phyloP scores from a whole-genome alignment of 441 rosid genomes.

The Gossypium trilobum region DNA sequence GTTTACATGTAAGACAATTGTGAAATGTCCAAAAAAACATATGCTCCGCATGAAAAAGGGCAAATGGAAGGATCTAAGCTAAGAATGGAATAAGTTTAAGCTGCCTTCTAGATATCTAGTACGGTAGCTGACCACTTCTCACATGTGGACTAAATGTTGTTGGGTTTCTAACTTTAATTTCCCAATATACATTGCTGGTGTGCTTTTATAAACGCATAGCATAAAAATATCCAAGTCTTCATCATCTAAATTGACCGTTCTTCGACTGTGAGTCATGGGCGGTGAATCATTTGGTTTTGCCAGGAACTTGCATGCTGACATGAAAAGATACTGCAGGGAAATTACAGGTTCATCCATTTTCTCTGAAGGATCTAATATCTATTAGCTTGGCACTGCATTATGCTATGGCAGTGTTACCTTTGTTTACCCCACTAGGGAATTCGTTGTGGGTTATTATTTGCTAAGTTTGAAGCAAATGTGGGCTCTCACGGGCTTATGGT shows the following conservation, averaged over 20 bases:
- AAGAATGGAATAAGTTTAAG: not conserved
- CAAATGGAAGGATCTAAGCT: not conserved
- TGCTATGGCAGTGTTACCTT: too few species aligned
- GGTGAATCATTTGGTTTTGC: not conserved
- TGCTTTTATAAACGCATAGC: not conserved
- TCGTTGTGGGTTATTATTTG: not conserved
- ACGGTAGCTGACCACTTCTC: not conserved
- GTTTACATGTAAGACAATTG: not conserved
- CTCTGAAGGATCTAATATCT: not conserved
- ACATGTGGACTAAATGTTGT: not conserved
- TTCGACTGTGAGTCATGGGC: not conserved
- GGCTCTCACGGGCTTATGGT: constrained; percentile 70
- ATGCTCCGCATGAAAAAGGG: not conserved
- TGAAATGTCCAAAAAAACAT: not conserved
- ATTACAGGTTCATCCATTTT: not conserved
- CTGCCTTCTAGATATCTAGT: constrained; percentile 1
- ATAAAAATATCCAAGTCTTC: not conserved
- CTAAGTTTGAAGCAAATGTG: constrained; percentile 39
- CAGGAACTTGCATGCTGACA: not conserved
- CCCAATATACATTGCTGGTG: not conserved
- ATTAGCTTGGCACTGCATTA: too few species aligned
- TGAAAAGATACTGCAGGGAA: not conserved
- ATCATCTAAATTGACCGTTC: not conserved
- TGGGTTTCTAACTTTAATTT: not conserved
- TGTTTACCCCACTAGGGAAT: not conserved